Base-by-base conservation (phyloP, 768 basidiomycete genomes). In the Mycena vulgaris region DNA sequence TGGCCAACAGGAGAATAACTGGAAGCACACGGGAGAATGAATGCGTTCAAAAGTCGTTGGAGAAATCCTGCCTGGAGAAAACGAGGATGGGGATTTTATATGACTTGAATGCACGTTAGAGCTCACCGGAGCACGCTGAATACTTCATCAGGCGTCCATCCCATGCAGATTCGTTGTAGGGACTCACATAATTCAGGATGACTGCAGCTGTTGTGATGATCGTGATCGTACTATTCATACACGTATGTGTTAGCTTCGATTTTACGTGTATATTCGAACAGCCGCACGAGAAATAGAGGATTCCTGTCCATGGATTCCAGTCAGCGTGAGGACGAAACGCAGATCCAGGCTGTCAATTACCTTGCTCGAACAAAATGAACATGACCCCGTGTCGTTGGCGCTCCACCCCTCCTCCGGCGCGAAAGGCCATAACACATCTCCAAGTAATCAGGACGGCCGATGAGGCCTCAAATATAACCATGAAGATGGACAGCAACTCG, bases 281-380 rank as follows among this genome's bases (percentile, higher is more conserved):
- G 33, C 27, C 74, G 5, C 28, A 80, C 80, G 73, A 76, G 58
- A 80, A 80, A 65, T 79, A 80, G 25, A 80, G 45, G 17, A 56
- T 48, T 1, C 63, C 63, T 64, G 33, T 35, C 6, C 33, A 35
- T 35, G 33, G 33, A 35, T 35, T 13, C 33, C 33, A 35, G 33
- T 35, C 33, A 13, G 33, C 33, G 33, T 35, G 33, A 35, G 19
- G 2, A 33, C 21, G 16, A 7, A 48, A 25, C 47, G 17, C 2
- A 16, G 3, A 49, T 14, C 2, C 30, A 10, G 19, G 17, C 13
- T 35, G 33, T 35, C 47, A 37, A 48, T n/a, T n/a, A 77, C 78
- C 78, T 75, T 80, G 78, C 35, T 80, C 76, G 11, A 79, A 74
- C 11, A 79, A 39, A 14, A 80, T 51, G 48, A 74, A 75, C 48